Base-by-base conservation (phyloP, 192 early-diverging fungal species). In the Lunasporangiospora selenospora region DNA sequence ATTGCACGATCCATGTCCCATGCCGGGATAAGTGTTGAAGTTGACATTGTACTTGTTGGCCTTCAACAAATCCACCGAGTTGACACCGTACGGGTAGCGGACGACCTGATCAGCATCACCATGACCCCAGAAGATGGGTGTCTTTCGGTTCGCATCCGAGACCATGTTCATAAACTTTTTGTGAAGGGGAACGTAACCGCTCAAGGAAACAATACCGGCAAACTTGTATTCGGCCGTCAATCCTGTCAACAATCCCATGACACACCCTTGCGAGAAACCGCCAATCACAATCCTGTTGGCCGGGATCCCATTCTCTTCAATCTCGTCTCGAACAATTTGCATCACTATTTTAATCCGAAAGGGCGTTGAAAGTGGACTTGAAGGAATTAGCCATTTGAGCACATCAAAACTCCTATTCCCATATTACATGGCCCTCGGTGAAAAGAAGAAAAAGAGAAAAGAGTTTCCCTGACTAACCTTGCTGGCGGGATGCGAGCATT, bases 251-350 rank as follows among this genome's bases (percentile, higher is more conserved):
- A 97, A 71, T 8, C 89, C 50, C 79, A 95, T 82, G 0, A 89
- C 95, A 19, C 83, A 81, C 40, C 89, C 94, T 76, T 99, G 97
- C 21, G 94, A 96, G 59, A 99, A 99, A 0, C 97, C 97, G 45
- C 93, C 95, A 18, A 99, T 41, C 33, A 98, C 88, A 45, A 99
- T 99, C 16, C 93, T 84, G 39, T 88, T 76, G 6, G 93, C 76
- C 2, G 91, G 83, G 50, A 94, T 95, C 4, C 92, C 89, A 19
- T 79, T 40, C 12, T 3, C 45, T 16, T 90, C 88, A 6, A 99
- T 77, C 75, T 99, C 95, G 6, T 84, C 65, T 12, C 83, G 66
- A 16, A 97, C 83, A 21, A 71, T 12, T 2, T 62, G 36, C 58
- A 60, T 42, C 6, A 70, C 67, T 70, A 43, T 6, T 16, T n/a